Evolutionary conservation across 345 rosid species (phyloP), one percentile per base, ranked within the genome.

Genomic region (Camelina hispida): DNA sequence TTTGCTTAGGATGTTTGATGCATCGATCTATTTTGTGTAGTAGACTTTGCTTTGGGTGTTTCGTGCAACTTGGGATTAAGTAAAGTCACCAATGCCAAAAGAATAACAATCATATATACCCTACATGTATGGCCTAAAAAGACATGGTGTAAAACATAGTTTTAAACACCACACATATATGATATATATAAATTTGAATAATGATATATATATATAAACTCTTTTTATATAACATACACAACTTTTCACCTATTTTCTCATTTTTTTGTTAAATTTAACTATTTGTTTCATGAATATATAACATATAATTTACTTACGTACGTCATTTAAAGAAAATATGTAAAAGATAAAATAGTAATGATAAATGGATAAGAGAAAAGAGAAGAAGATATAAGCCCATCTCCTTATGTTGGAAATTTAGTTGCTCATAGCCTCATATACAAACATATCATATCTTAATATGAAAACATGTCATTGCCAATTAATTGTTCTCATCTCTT

Each of bases 391-490:
- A 69, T 68, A 62, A 54, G 65, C 44, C 58, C 71, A 63, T 69
- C 66, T 55, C 65, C 65, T 61, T 69, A 62, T 76, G 69, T 54
- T 76, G 40, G 64, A 69, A 54, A 44, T 69, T 62, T 69, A 54
- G 71, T 22, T 69, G 34, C 50, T 69, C 37, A 34, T 34, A 6
- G 37, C 37, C 37, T 7, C 59, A 1, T 53, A 46, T 63, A 46
- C 44, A 55, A 62, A 69, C 55, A 68, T 75, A 62, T 55, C 9
- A 20, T 32, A 53, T 69, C 7, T 37, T 69, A 6, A 46, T 35
- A 46, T 11, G 60, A 63, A 55, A 69, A 47, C 66, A 43, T 62
- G 75, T 77, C 75, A 77, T 42, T 63, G 80, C 80, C 80, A 34
- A 11, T 23, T 17, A 37, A 38, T 47, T 70, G 76, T 70, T 70